Conservation (phyloP, 169 alveolate species). For the Plasmodium sp. region DNA sequence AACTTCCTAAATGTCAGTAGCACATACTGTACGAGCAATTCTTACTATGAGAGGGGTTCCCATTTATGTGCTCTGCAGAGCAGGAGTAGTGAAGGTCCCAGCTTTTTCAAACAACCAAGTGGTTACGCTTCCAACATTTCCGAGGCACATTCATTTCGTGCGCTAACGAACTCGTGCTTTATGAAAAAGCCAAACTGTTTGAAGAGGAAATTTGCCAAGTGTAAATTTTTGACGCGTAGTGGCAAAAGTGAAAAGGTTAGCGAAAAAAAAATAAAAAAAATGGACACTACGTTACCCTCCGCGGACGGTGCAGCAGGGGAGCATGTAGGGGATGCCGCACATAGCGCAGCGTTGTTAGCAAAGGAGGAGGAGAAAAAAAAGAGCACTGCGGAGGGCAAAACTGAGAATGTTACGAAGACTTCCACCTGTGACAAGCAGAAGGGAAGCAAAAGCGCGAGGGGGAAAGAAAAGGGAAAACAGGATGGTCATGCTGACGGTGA, state of each 20-base stretch:
- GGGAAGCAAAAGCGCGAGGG: neutral
- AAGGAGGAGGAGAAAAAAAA: neutral
- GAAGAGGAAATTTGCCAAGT: slow-evolving; percentile 41
- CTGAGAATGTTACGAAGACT: neutral
- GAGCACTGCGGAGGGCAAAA: neutral
- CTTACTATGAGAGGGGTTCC: neutral
- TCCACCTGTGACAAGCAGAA: neutral
- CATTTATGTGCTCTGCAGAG: neutral
- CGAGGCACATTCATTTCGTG: neutral
- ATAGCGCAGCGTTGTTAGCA: neutral
- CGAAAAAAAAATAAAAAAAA: slow-evolving; percentile 2
- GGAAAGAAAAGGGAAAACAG: neutral
- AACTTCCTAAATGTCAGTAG: slow-evolving; percentile 10
- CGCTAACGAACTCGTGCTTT: slow-evolving; percentile 34
- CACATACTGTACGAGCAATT: neutral
- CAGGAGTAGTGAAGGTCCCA: neutral
- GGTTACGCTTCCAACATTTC: neutral
- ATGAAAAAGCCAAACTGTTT: slow-evolving; percentile 17
- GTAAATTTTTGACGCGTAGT: slow-evolving; percentile 23
- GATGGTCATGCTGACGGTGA: neutral
- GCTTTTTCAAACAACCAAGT: neutral
- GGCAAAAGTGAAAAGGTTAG: slow-evolving; percentile 16
- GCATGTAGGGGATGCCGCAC: neutral
- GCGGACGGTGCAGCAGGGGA: neutral
- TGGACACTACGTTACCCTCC: neutral